A percentile compares a stretch with the other conserved stretches of the same genome.
Conservation (phyloP, 805 yeast species). For the Candida vaughaniae region DNA sequence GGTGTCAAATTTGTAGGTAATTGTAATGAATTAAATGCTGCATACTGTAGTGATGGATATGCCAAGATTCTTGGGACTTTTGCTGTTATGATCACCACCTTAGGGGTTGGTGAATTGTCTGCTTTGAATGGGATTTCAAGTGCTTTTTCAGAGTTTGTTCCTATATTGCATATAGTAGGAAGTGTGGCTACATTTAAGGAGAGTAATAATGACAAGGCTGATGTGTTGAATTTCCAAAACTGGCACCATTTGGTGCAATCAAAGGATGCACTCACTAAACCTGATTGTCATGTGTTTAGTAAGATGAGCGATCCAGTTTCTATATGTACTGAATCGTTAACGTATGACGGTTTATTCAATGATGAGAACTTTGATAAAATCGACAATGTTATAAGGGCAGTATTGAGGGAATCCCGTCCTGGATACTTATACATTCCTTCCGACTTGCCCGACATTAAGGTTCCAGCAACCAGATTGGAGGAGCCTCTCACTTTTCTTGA, state of each 20-base stretch:
- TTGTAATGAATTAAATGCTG: constrained; percentile 87
- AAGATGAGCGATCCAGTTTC: constrained; percentile 59
- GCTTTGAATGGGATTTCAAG: constrained; percentile 84
- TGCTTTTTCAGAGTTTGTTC: constrained; percentile 77
- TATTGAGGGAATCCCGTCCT: constrained; percentile 64
- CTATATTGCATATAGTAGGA: constrained; percentile 83
- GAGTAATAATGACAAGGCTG: constrained; percentile 4
- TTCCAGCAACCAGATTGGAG: constrained; percentile 21
- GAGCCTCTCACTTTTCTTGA: constrained; percentile 12
- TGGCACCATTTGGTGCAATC: constrained; percentile 63
- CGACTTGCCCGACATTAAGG: constrained; percentile 53
- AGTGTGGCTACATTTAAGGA: constrained; percentile 24
- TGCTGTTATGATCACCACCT: constrained; percentile 70
- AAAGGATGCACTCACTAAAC: constrained; percentile 44
- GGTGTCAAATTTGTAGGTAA: constrained; percentile 71
- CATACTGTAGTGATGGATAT: constrained; percentile 90
- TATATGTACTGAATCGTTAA: constrained; percentile 46
- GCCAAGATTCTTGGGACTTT: constrained; percentile 57
- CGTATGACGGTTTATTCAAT: constrained; percentile 15
- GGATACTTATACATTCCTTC: constrained; percentile 80
- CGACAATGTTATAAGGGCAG: constrained; percentile 61
- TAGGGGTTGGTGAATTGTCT: constrained; percentile 87
- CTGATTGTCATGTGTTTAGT: constrained; percentile 68
- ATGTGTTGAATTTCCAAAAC: constrained; percentile 18
- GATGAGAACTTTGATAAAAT: constrained; percentile 53